These are phyloP conservation scores for Epichloe glyceriae DNA, from an alignment of 2,329 filamentous ascomycete genomes.

Conservation along the genomic window DNA sequence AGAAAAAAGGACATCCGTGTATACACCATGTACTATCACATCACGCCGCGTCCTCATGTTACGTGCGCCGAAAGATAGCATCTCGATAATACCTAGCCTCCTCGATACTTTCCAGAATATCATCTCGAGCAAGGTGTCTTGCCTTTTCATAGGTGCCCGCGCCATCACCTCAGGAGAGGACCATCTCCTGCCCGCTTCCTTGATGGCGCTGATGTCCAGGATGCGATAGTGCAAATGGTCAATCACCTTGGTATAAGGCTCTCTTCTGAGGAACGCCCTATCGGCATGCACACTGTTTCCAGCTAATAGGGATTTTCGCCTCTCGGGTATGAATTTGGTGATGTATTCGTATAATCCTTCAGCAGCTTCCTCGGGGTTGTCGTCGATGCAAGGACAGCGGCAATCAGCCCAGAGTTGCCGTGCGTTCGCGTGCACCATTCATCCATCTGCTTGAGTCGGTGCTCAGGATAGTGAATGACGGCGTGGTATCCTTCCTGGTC, in stretches of 20 bases:
- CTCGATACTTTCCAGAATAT: constrained; percentile 89
- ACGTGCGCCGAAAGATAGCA: constrained; percentile 44
- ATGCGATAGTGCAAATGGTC: constrained; percentile 81
- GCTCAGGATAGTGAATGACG: constrained; percentile 59
- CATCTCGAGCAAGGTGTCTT: constrained; percentile 70
- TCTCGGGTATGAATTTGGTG: constrained; percentile 52
- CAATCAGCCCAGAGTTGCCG: constrained; percentile 66
- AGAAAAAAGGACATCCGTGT: background rate
- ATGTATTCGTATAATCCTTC: constrained; percentile 66
- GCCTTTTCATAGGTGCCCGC: constrained; percentile 58
- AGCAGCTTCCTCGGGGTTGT: constrained; percentile 63
- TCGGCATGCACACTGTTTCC: constrained; percentile 93
- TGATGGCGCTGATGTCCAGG: constrained; percentile 81
- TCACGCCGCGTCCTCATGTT: background rate
- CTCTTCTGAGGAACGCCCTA: constrained; percentile 61
- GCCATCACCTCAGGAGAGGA: constrained; percentile 33
- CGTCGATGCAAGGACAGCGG: constrained; percentile 58
- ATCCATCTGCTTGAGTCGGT: constrained; percentile 65
- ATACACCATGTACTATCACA: background rate
- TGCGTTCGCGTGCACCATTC: constrained; percentile 83
- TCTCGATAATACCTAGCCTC: constrained; percentile 78
- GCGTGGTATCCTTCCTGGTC: constrained; percentile 69
- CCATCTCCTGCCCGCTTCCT: constrained; percentile 83
- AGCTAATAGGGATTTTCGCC: constrained; percentile 59
- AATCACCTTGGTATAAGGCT: constrained; percentile 60